Evolutionary conservation across 2,329 filamentous ascomycete genomes (phyloP).

Genomic region (Tolypocladium ovalisporum): DNA sequence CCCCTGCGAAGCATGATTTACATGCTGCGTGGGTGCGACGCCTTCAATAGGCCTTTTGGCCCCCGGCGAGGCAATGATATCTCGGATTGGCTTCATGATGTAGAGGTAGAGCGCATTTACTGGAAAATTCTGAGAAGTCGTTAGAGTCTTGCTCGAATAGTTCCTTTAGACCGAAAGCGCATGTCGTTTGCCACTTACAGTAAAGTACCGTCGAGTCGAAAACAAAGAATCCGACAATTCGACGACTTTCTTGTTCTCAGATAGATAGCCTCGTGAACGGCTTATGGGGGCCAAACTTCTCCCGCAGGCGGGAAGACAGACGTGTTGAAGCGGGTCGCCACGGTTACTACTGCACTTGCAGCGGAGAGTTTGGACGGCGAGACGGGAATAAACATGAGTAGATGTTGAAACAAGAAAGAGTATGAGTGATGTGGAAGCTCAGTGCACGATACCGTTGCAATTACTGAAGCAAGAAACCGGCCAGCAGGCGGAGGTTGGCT

Average conservation of each 20-base stretch:
- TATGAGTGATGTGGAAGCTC: not conserved
- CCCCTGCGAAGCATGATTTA: not conserved
- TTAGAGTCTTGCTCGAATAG: not conserved
- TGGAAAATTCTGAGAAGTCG: not conserved
- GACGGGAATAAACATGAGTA: not conserved
- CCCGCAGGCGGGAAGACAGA: not conserved
- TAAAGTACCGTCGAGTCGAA: not conserved
- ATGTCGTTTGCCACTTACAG: not conserved
- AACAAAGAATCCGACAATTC: not conserved
- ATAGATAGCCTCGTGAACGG: not conserved
- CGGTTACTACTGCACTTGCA: not conserved
- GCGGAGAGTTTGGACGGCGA: not conserved
- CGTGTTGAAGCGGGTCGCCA: not conserved
- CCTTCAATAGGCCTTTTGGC: slow-evolving; percentile 1
- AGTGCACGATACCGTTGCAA: not conserved
- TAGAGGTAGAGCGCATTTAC: not conserved
- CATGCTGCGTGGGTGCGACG: not conserved
- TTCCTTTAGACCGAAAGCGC: not conserved
- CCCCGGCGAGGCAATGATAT: slow-evolving; percentile 1
- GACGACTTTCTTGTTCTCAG: not conserved
- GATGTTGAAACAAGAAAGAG: not conserved
- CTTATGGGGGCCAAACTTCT: not conserved
- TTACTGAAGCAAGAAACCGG: not conserved
- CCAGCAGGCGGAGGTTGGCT: not conserved
- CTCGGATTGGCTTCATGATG: slow-evolving; percentile 1